Conservation (phyloP, 805 yeast species). For the Tetrapisispora nanseiensis region DNA sequence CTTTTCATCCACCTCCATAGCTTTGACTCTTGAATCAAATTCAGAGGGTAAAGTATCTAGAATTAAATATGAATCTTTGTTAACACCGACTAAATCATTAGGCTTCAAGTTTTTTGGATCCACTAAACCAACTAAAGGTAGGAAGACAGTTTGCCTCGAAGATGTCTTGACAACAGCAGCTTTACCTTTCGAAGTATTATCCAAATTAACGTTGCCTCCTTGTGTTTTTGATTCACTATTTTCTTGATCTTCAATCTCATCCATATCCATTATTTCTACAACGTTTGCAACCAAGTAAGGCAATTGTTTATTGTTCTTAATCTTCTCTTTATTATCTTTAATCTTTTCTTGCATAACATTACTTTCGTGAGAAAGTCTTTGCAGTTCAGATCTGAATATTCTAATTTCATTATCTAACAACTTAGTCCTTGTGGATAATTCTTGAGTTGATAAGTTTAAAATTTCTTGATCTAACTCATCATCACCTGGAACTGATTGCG, state of each 20-base stretch:
- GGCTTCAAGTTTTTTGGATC: slow-evolving; percentile 89
- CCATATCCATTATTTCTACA: slow-evolving; percentile 84
- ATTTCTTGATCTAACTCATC: slow-evolving; percentile 76
- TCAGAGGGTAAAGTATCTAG: slow-evolving; percentile 94
- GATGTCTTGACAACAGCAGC: slow-evolving; percentile 98
- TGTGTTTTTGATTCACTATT: slow-evolving; percentile 47
- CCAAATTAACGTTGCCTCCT: slow-evolving; percentile 91
- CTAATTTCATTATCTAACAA: slow-evolving; percentile 90
- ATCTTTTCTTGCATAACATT: slow-evolving; percentile 86
- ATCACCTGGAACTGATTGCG: slow-evolving; percentile 35
- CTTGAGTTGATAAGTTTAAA: slow-evolving; percentile 64
- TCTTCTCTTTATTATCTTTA: slow-evolving; percentile 92
- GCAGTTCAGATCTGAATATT: slow-evolving; percentile 85
- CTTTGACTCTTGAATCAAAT: slow-evolving; percentile 94
- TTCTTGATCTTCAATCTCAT: slow-evolving; percentile 70
- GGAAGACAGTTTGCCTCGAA: slow-evolving; percentile 92
- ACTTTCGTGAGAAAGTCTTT: slow-evolving; percentile 85
- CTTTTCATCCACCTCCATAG: slow-evolving; percentile 98
- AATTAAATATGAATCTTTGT: slow-evolving; percentile 89
- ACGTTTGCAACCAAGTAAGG: slow-evolving; percentile 96
- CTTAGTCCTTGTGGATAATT: slow-evolving; percentile 75
- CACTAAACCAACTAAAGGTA: slow-evolving; percentile 92
- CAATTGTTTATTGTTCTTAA: slow-evolving; percentile 86
- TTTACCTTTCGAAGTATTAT: slow-evolving; percentile 83
- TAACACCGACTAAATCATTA: slow-evolving; percentile 96